Percentiles rank a stretch among this genome's conserved stretches.
Evolutionary conservation across 192 early-diverging fungal species (phyloP).

Genomic region (Backusella luteola): DNA sequence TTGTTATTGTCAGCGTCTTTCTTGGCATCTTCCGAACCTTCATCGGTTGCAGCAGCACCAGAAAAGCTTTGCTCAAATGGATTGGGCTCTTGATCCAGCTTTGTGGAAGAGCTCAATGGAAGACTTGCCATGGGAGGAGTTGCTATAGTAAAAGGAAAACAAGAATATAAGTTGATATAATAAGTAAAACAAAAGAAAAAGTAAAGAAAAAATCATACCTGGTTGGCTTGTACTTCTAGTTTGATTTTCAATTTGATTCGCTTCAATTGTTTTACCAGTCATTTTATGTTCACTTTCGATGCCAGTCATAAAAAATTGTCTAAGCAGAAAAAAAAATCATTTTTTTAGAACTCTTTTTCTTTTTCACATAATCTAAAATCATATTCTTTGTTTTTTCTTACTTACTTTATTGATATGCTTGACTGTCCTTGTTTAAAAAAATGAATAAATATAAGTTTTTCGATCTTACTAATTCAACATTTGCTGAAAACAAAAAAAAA

Average conservation of each 20-base stretch:
- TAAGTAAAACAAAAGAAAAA: background rate
- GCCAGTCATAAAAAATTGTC: conserved; percentile 13
- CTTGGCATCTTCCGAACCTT: conserved; percentile 15
- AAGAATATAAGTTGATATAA: background rate
- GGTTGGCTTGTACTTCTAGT: background rate
- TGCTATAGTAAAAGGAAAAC: background rate
- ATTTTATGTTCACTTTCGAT: conserved; percentile 8
- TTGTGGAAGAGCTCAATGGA: conserved; percentile 36
- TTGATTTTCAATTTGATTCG: conserved; percentile 13
- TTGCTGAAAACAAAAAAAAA: background rate
- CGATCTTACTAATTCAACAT: background rate
- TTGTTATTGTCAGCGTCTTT: background rate
- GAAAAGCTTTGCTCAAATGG: conserved; percentile 86
- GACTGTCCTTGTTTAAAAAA: background rate
- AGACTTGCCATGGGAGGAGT: conserved; percentile 18
- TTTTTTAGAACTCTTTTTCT: background rate
- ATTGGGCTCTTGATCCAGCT: conserved; percentile 84
- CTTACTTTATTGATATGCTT: background rate
- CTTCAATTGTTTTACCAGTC: background rate
- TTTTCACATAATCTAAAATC: background rate
- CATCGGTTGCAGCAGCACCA: conserved; percentile 32
- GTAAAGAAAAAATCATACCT: background rate
- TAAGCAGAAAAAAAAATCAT: background rate
- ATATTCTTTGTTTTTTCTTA: background rate
- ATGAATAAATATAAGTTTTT: background rate